These are phyloP conservation scores for Tolypocladium ophioglossoides DNA, from an alignment of 2,329 filamentous ascomycete genomes.

Conservation along the genomic window DNA sequence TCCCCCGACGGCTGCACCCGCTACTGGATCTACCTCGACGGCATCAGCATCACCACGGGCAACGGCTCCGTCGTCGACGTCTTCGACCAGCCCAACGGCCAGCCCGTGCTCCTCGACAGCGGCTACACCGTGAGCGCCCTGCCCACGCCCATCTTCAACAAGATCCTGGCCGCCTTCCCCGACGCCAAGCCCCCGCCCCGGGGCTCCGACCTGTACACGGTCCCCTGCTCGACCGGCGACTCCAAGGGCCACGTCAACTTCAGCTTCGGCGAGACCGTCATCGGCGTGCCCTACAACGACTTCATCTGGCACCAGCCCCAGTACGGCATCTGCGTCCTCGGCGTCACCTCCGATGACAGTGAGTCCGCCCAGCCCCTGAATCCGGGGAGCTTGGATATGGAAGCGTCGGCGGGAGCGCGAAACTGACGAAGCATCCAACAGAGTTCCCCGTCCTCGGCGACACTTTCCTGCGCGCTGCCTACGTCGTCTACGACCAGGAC, in stretches of 20 bases:
- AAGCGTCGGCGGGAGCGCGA: neutral
- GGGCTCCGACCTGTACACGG: conserved; percentile 32
- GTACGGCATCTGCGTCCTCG: conserved; percentile 27
- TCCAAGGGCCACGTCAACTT: conserved; percentile 34
- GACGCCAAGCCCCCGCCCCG: conserved; percentile 1
- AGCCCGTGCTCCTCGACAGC: conserved; percentile 50
- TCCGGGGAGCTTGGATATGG: neutral
- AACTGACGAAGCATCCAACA: neutral
- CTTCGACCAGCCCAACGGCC: conserved; percentile 25
- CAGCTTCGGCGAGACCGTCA: conserved; percentile 31
- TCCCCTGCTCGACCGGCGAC: conserved; percentile 29
- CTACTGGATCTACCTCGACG: conserved; percentile 32
- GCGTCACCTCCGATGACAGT: conserved; percentile 30
- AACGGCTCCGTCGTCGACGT: conserved; percentile 30
- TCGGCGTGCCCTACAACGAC: conserved; percentile 35
- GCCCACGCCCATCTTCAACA: conserved; percentile 41
- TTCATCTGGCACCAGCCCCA: conserved; percentile 30
- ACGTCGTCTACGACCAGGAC: conserved; percentile 32
- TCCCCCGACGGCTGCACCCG: conserved; percentile 22
- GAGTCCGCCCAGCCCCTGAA: neutral
- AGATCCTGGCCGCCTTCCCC: conserved; percentile 31
- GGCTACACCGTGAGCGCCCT: conserved; percentile 59
- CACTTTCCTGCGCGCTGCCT: conserved; percentile 33
- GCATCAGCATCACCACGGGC: conserved; percentile 21
- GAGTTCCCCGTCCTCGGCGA: conserved; percentile 30